Conservation (phyloP, 2,329 filamentous ascomycete genomes). For the Venturia asperata region DNA sequence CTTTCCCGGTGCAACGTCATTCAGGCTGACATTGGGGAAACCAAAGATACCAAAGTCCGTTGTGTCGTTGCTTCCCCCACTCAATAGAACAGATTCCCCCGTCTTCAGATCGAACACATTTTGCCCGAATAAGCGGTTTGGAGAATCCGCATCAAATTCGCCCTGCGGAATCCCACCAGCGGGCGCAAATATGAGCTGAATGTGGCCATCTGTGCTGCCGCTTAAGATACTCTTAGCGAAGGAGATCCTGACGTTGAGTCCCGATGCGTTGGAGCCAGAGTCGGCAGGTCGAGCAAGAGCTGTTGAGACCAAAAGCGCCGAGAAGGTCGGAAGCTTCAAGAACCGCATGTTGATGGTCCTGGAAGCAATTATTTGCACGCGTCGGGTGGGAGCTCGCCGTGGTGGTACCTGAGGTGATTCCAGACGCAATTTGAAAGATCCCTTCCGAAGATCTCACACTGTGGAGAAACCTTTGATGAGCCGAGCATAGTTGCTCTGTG, state of each 20-base stretch:
- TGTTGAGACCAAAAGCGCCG: background rate
- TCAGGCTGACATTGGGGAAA: constrained; percentile 30
- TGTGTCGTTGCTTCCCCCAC: constrained; percentile 26
- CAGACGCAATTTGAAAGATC: background rate
- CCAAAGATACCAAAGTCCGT: constrained; percentile 30
- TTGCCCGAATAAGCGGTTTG: constrained; percentile 33
- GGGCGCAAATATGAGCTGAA: constrained; percentile 31
- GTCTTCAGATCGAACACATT: constrained; percentile 29
- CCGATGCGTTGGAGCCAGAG: background rate
- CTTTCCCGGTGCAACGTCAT: constrained; percentile 27
- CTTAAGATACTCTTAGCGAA: constrained; percentile 27
- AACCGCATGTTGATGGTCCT: background rate
- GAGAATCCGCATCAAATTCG: constrained; percentile 32
- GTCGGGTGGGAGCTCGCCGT: background rate
- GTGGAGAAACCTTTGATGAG: too few species aligned
- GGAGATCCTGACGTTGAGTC: constrained; percentile 26
- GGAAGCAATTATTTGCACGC: background rate
- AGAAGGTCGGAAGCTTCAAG: background rate
- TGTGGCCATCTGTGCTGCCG: constrained; percentile 28
- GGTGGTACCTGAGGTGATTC: background rate
- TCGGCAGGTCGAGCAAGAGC: constrained; percentile 8
- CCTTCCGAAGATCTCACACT: background rate
- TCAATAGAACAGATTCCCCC: constrained; percentile 24
- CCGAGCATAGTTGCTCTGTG: background rate
- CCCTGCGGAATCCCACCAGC: constrained; percentile 31